These are phyloP conservation scores for Quillaja saponaria DNA, from an alignment of 306 rosid species.

Conservation along the genomic window DNA sequence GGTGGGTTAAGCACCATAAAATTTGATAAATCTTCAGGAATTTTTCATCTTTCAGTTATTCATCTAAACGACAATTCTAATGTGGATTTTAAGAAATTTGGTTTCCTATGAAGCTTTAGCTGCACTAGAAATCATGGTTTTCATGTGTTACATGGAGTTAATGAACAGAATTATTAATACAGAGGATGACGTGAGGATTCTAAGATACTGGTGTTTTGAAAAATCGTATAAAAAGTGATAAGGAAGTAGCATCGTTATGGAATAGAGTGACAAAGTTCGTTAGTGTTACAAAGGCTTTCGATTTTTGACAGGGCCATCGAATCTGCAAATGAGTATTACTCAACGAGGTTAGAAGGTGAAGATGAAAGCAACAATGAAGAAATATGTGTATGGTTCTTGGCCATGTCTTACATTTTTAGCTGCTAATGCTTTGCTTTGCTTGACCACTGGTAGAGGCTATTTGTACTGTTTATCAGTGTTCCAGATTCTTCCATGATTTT, in stretches of 20 bases:
- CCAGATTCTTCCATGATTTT: too few species aligned
- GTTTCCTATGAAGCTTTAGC: constrained; percentile 16
- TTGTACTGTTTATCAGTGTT: too few species aligned
- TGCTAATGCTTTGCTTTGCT: not conserved
- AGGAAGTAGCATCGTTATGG: constrained; percentile 13
- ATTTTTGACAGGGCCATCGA: constrained; percentile 17
- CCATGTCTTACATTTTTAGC: constrained; percentile 10
- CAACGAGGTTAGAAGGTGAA: constrained; percentile 16
- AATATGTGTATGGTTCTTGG: constrained; percentile 1
- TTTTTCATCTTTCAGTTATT: constrained; percentile 4
- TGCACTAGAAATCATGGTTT: not conserved
- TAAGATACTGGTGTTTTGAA: not conserved
- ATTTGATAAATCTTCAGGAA: not conserved
- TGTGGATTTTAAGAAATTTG: constrained; percentile 16
- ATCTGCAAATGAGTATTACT: constrained; percentile 3
- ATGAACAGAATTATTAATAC: constrained; percentile 20
- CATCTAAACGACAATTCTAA: constrained; percentile 9
- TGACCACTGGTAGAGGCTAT: not conserved
- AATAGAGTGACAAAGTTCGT: constrained; percentile 12
- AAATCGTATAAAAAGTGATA: constrained; percentile 6
- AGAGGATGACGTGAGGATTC: constrained; percentile 17
- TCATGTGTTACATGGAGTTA: constrained; percentile 4
- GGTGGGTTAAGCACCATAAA: constrained; percentile 10
- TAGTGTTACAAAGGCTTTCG: constrained; percentile 10
- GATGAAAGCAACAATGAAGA: too few species aligned